Evolutionary conservation across 2,329 filamentous ascomycete genomes (phyloP), one percentile per base, ranked within the genome.

Genomic region (Fusarium siculi): DNA sequence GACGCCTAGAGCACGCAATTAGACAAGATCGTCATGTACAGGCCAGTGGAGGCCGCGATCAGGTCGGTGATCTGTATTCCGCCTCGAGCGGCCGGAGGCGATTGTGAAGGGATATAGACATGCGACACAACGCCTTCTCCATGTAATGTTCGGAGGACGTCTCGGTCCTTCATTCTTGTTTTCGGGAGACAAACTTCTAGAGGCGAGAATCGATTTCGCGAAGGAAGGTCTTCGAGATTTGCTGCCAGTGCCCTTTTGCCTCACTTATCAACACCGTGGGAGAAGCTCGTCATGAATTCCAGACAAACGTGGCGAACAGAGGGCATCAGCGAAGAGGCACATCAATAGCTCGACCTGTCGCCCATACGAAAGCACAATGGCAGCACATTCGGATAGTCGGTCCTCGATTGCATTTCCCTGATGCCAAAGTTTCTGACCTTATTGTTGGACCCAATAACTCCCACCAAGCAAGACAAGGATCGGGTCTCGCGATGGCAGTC

Each of bases 331-430:
- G n/a, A 25, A 12, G 30, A 7, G 12, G 9, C 49, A 52, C 30
- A 2, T 11, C 3, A 18, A 9, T 14, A 8, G 6, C 16, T 19
- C n/a, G n/a, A 36, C 10, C 4, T 10, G 30, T 0, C 4, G 5
- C n/a, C 6, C 18, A 25, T 25, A 21, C 12, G 16, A 25, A 36
- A 21, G 12, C 4, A 15, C 16, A 23, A 36, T 34, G n/a, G 19
- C 6, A 23, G 11, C 16, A 36, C 16, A 10, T 23, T 19, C 47
- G n/a, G 11, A 36, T 11, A 15, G 8, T 8, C 16, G 16, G 2
- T 8, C 18, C 47, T 7, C 23, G 30, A 50, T 34, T 25, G 12
- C 30, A 36, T 25, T 2, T 25, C 4, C 16, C 6, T 3, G 30
- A 52, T 6, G 16, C 11, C 8, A 28, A 46, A 46, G 42, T 19